Evolutionary conservation across 441 rosid genomes (phyloP).

Genomic region (Syzygium malaccense): DNA sequence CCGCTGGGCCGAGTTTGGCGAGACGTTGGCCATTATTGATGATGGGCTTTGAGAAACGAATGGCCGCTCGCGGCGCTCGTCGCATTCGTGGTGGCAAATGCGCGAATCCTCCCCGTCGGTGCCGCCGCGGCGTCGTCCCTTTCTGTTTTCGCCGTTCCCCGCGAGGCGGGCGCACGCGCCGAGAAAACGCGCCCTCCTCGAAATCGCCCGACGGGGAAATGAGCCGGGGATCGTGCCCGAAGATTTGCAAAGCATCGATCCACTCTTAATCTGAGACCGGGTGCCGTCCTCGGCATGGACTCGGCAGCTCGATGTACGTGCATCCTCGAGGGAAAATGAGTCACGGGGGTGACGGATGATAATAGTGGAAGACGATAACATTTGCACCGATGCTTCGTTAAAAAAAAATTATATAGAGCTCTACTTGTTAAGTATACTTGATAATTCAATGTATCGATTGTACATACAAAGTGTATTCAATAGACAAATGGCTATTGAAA

Average conservation of each 20-base stretch:
- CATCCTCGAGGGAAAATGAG: too few relatives aligned
- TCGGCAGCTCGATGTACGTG: too few relatives aligned
- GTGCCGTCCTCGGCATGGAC: not conserved
- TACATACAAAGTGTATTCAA: not conserved
- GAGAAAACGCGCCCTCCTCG: not conserved
- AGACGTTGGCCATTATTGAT: not conserved
- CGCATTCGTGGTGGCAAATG: not conserved
- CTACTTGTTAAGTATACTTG: too few relatives aligned
- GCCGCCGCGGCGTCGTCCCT: not conserved
- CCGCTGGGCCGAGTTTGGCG: not conserved
- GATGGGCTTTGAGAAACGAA: not conserved
- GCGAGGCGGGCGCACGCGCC: not conserved
- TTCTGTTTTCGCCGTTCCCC: not conserved
- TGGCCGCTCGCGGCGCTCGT: not conserved
- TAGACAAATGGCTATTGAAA: not conserved
- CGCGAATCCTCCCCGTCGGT: not conserved
- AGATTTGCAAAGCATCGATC: not conserved
- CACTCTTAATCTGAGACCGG: not conserved
- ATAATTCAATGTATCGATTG: too few relatives aligned
- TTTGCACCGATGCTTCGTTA: too few relatives aligned
- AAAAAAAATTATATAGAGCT: too few relatives aligned
- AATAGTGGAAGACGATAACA: too few relatives aligned
- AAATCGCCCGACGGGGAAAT: not conserved
- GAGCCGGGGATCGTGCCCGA: not conserved
- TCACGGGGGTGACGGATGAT: too few relatives aligned